Percentiles rank a stretch among this genome's conserved stretches.
phyloP scores from a whole-genome alignment of 225 moss, liverwort and hornwort genomes.

The Pseudoscleropodium purum region DNA sequence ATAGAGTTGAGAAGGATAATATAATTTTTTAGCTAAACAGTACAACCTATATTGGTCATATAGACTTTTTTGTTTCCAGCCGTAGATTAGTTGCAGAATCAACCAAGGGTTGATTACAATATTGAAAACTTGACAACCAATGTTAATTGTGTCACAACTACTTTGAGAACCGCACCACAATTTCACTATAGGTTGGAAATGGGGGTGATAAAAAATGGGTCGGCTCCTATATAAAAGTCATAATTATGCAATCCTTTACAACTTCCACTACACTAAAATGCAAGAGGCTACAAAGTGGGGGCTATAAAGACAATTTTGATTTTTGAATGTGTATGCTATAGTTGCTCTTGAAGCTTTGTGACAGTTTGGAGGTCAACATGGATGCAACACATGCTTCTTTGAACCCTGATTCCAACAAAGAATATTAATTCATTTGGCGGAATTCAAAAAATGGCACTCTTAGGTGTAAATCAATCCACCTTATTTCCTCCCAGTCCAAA shows the following conservation, averaged over 20 bases:
- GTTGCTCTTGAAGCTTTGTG: background rate
- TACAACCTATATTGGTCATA: no score
- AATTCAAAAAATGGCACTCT: background rate
- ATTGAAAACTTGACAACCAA: no score
- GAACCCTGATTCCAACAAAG: background rate
- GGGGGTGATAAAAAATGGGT: no score
- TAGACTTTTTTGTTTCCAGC: no score
- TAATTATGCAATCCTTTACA: background rate
- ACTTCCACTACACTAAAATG: background rate
- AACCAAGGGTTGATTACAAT: no score
- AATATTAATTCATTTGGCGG: background rate
- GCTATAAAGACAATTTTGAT: accelerated
- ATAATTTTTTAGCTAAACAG: no score
- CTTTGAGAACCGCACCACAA: no score
- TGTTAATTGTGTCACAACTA: no score
- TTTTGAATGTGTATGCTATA: background rate
- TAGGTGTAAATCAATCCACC: background rate
- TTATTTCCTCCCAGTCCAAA: background rate
- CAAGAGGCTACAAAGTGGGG: background rate
- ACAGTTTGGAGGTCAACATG: background rate
- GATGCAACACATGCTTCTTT: background rate
- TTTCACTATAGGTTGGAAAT: no score
- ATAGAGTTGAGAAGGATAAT: no score
- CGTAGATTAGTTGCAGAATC: no score
- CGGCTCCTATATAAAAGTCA: no score